Conservation (phyloP, 2,329 filamentous ascomycete genomes). For the Bisporella sp. region DNA sequence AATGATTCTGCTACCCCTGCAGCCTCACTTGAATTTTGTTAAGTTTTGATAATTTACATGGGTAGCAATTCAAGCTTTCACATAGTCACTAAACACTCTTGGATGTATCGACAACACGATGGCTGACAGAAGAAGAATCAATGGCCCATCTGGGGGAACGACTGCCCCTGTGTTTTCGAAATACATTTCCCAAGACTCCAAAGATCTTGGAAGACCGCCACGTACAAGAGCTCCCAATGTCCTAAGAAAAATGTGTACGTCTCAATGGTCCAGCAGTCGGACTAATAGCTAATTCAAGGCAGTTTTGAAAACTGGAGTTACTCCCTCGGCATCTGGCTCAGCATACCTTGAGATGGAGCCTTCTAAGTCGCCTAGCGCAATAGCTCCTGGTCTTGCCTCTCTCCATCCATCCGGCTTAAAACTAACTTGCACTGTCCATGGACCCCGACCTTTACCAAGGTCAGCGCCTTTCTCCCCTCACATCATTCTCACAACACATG, state of each 20-base stretch:
- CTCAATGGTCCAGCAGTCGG: slow-evolving; percentile 1
- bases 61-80: not conserved
- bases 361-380: slow-evolving; percentile 37
- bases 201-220: slow-evolving; percentile 38
- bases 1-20: not conserved
- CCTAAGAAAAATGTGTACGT: slow-evolving; percentile 81
- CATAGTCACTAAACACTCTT: not conserved
- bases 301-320: slow-evolving; percentile 89
- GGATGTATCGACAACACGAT: slow-evolving; percentile 35
- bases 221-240: slow-evolving; percentile 59
- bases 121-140: slow-evolving; percentile 83
- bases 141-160: slow-evolving; percentile 76
- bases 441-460: slow-evolving; percentile 81
- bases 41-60: not conserved
- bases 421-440: slow-evolving; percentile 87
- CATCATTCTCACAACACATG: slow-evolving; percentile 82
- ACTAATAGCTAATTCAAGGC: not conserved
- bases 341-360: slow-evolving; percentile 70
- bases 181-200: slow-evolving; percentile 38
- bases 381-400: slow-evolving; percentile 39
- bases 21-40: not conserved
- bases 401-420: slow-evolving; percentile 60
- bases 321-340: slow-evolving; percentile 88
- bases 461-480: slow-evolving; percentile 90
- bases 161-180: slow-evolving; percentile 62